phyloP scores from a whole-genome alignment of 495 filamentous ascomycete genomes.

The Neurospora cerealis region DNA sequence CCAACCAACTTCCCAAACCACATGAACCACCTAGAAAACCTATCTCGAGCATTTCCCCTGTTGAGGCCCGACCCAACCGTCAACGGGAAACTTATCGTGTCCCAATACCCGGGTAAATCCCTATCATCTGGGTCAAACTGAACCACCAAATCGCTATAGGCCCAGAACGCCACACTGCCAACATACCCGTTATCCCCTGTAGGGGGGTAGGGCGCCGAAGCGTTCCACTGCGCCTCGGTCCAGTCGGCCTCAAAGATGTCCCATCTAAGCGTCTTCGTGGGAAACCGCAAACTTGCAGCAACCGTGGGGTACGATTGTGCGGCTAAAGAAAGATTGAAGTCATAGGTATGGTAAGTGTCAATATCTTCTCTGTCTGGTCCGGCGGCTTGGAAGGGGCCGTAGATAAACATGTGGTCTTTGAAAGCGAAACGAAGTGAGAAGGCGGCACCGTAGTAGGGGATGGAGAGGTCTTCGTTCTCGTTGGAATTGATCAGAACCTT shows the following conservation, averaged over 20 bases:
- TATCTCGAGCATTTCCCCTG: not conserved
- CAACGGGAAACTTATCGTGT: slow-evolving; percentile 20
- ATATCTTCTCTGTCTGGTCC: slow-evolving; percentile 10
- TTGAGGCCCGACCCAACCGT: slow-evolving; percentile 8
- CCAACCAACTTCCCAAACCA: slow-evolving; percentile 28
- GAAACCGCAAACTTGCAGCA: slow-evolving; percentile 18
- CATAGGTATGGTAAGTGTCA: slow-evolving; percentile 11
- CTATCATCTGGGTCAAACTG: slow-evolving; percentile 4
- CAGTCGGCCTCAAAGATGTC: slow-evolving; percentile 21
- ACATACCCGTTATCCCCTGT: slow-evolving; percentile 23
- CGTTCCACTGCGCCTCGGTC: slow-evolving; percentile 17
- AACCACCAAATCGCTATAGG: not conserved
- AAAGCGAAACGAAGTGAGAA: slow-evolving; percentile 7
- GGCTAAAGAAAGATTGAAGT: slow-evolving; percentile 16
- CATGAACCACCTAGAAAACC: slow-evolving; percentile 12
- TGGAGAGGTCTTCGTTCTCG: slow-evolving; percentile 21
- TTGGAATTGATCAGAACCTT: slow-evolving; percentile 23
- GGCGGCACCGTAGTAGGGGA: slow-evolving; percentile 21
- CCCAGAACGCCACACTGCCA: slow-evolving; percentile 21
- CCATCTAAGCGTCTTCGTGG: slow-evolving; percentile 19
- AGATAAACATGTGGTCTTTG: not conserved
- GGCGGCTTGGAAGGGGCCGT: slow-evolving; percentile 6
- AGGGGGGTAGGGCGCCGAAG: slow-evolving; percentile 17
- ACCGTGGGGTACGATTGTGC: slow-evolving; percentile 15
- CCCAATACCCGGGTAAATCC: slow-evolving; percentile 11